Conservation (phyloP, 1,284 basidiomycete genomes). For the Stereum hirsutum region DNA sequence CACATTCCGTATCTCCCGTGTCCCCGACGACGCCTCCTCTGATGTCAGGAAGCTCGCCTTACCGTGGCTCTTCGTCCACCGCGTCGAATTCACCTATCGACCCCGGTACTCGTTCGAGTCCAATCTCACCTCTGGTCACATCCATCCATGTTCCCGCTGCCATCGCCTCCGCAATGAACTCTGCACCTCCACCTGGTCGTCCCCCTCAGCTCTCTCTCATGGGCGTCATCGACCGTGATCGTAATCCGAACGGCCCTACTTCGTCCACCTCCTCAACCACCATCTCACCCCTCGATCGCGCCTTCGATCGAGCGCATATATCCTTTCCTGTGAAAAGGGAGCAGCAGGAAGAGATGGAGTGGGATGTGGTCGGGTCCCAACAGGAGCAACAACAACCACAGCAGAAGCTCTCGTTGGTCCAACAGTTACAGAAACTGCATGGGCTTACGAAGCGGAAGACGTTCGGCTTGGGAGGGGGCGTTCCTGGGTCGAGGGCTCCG, state of each 20-base stretch:
- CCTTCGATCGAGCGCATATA: too few relatives aligned
- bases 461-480: conserved; percentile 44
- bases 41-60: neutral
- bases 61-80: neutral
- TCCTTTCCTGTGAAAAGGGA: too few relatives aligned
- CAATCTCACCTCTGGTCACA: neutral
- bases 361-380: too few relatives aligned
- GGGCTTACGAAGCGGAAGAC: conserved; percentile 56
- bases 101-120: neutral
- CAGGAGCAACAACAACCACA: conserved; percentile 3
- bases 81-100: neutral
- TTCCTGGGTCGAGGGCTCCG: conserved; percentile 33
- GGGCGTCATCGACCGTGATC: neutral
- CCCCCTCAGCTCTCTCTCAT: neutral
- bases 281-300: too few relatives aligned
- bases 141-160: neutral
- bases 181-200: neutral
- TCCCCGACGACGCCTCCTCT: too few relatives aligned
- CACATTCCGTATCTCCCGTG: too few relatives aligned
- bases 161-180: neutral
- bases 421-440: conserved; percentile 46
- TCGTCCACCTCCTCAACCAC: too few relatives aligned
- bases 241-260: too few relatives aligned
- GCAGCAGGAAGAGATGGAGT: too few relatives aligned
- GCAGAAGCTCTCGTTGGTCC: conserved; percentile 34